Conservation (phyloP, 257 asterid genomes). For the Avicennia marina region DNA sequence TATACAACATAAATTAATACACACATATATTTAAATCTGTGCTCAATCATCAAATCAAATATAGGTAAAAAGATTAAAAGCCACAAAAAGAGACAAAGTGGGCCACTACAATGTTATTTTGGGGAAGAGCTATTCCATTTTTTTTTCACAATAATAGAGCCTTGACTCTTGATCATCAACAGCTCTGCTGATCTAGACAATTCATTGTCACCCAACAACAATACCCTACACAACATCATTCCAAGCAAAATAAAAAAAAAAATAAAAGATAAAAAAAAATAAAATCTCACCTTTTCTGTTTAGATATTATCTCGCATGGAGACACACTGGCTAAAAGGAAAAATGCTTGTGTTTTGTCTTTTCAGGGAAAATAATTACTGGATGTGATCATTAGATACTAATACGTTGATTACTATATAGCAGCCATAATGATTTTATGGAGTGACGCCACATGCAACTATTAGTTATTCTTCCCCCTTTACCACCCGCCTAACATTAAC, state of each 20-base stretch:
- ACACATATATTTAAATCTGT: too few relatives aligned
- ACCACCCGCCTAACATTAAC: too few relatives aligned
- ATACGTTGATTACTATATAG: too few relatives aligned
- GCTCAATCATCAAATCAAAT: too few relatives aligned
- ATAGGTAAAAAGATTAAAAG: too few relatives aligned
- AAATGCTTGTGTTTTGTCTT: not conserved
- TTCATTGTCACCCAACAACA: not conserved
- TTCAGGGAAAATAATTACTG: not conserved
- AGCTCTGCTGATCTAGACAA: not conserved
- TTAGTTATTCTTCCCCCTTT: too few relatives aligned
- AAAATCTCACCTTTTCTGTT: too few relatives aligned
- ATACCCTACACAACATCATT: not conserved
- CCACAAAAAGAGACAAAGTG: not conserved
- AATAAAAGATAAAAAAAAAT: too few relatives aligned
- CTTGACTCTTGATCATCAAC: not conserved
- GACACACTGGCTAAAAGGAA: not conserved
- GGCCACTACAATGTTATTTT: not conserved
- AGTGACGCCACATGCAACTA: too few relatives aligned
- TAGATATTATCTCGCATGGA: too few relatives aligned
- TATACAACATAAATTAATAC: too few relatives aligned
- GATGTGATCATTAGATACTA: not conserved
- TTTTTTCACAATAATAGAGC: not conserved
- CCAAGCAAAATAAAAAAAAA: not conserved
- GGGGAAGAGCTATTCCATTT: not conserved
- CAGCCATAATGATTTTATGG: too few relatives aligned